phyloP scores from a whole-genome alignment of 139 green algal species.

The Desmodesmus armatus region DNA sequence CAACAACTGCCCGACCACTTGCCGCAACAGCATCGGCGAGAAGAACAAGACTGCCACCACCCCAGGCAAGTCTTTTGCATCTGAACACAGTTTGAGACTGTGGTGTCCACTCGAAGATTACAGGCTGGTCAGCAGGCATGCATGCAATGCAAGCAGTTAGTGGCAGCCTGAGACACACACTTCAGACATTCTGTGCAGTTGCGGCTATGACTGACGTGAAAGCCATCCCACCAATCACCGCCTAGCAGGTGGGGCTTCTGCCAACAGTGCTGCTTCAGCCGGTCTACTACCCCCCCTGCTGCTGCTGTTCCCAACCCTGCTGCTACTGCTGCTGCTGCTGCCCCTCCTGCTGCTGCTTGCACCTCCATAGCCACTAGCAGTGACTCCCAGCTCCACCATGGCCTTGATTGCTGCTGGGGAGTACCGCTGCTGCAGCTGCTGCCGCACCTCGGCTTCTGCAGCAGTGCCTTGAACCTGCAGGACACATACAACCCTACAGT shows the following conservation, averaged over 20 bases:
- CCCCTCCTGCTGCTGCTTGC: conserved; percentile 1
- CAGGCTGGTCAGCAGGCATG: not conserved
- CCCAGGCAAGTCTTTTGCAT: not conserved
- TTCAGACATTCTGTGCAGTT: not conserved
- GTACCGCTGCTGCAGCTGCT: conserved; percentile 42
- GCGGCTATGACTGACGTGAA: not conserved
- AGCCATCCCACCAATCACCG: not conserved
- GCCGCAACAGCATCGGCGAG: not conserved
- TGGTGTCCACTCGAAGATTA: not conserved
- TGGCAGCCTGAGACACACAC: not conserved
- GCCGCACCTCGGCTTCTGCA: conserved; percentile 26
- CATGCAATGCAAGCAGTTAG: not conserved
- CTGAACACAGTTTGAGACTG: not conserved
- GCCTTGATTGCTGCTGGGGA: conserved; percentile 32
- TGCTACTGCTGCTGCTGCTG: conserved; percentile 7
- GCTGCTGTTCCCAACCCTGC: not conserved
- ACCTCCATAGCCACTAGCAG: too few species aligned
- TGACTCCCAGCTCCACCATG: conserved; percentile 23
- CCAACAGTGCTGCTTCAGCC: not conserved
- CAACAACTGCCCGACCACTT: not conserved
- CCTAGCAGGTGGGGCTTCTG: not conserved
- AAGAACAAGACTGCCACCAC: not conserved
- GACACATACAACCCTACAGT: not conserved
- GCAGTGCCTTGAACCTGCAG: conserved; percentile 28
- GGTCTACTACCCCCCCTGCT: not conserved